Percentiles rank a stretch among this genome's conserved stretches.
These are phyloP conservation scores for Limtongia smithiae DNA, from an alignment of 805 yeast genomes.

Conservation along the genomic window DNA sequence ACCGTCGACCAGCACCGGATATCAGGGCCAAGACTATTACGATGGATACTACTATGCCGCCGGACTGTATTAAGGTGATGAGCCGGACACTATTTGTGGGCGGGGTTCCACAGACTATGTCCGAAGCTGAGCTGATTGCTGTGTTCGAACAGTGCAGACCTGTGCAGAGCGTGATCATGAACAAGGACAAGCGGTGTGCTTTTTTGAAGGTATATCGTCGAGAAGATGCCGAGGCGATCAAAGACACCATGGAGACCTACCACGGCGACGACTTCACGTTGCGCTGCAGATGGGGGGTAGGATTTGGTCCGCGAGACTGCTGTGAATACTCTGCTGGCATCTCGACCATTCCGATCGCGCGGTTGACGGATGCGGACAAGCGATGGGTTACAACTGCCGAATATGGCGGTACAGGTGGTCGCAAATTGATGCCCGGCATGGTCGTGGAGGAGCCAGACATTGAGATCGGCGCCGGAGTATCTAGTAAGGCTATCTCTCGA, in stretches of 20 bases:
- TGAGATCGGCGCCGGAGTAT: slow-evolving; percentile 90
- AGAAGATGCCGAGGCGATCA: slow-evolving; percentile 81
- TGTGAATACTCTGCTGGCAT: slow-evolving; percentile 90
- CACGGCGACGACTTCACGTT: slow-evolving; percentile 61
- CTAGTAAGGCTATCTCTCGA: slow-evolving; percentile 85
- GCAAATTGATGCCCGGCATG: slow-evolving; percentile 70
- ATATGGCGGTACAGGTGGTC: slow-evolving; percentile 97
- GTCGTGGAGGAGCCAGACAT: slow-evolving; percentile 97
- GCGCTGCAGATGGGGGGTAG: slow-evolving; percentile 98
- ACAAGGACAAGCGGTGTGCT: slow-evolving; percentile 89
- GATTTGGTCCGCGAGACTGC: slow-evolving; percentile 98
- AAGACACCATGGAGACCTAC: slow-evolving; percentile 56
- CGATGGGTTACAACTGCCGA: slow-evolving; percentile 86
- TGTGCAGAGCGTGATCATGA: slow-evolving; percentile 84
- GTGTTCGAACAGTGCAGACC: slow-evolving; percentile 81
- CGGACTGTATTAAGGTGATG: slow-evolving; percentile 74
- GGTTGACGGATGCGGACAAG: slow-evolving; percentile 91
- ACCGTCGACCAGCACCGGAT: slow-evolving; percentile 11
- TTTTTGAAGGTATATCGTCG: slow-evolving; percentile 92
- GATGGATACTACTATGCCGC: slow-evolving; percentile 67
- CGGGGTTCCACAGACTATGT: slow-evolving; percentile 81
- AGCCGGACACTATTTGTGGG: slow-evolving; percentile 93
- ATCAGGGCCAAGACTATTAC: slow-evolving; percentile 57
- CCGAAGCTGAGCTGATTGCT: slow-evolving; percentile 64
- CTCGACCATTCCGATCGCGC: slow-evolving; percentile 77